Conservation (phyloP, 371 early-diverging fungal species). For the Mucor lusitanicus region DNA sequence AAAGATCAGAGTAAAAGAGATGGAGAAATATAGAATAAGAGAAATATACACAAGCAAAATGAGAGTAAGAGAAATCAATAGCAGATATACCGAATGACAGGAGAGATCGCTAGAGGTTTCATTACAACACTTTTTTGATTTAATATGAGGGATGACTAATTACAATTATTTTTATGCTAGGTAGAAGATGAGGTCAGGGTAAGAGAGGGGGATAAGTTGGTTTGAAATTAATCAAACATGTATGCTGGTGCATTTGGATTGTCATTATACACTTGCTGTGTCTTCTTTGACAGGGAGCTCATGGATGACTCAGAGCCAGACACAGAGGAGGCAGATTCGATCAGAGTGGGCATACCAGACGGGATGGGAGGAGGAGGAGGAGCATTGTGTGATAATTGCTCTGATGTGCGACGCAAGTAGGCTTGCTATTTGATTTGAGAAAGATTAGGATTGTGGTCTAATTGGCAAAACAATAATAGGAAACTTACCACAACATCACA, state of each 20-base stretch:
- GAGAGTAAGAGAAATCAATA: not conserved
- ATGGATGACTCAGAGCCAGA: conserved; percentile 7
- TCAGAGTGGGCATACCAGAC: not conserved
- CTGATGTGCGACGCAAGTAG: conserved; percentile 24
- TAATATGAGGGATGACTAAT: not conserved
- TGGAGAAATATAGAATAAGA: not conserved
- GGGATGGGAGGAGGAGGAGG: not conserved
- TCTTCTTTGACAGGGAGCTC: not conserved
- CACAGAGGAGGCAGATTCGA: conserved; percentile 1
- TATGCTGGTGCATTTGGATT: not conserved
- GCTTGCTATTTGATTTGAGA: conserved; percentile 13
- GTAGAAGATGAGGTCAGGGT: not conserved
- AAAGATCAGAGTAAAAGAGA: not conserved
- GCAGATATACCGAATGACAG: not conserved
- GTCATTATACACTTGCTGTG: not conserved
- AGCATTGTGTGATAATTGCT: conserved; percentile 5
- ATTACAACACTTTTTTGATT: no score
- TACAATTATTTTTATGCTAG: conserved; percentile 1
- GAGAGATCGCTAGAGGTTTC: not conserved
- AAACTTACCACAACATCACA: conserved; percentile 40
- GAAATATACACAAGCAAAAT: not conserved
- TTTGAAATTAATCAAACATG: not conserved
- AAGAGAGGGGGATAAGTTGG: not conserved
- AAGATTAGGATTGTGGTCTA: not conserved
- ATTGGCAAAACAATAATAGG: not conserved